Base-by-base conservation (phyloP, 2,329 filamentous ascomycete genomes). In the Bipolaris zeicola region DNA sequence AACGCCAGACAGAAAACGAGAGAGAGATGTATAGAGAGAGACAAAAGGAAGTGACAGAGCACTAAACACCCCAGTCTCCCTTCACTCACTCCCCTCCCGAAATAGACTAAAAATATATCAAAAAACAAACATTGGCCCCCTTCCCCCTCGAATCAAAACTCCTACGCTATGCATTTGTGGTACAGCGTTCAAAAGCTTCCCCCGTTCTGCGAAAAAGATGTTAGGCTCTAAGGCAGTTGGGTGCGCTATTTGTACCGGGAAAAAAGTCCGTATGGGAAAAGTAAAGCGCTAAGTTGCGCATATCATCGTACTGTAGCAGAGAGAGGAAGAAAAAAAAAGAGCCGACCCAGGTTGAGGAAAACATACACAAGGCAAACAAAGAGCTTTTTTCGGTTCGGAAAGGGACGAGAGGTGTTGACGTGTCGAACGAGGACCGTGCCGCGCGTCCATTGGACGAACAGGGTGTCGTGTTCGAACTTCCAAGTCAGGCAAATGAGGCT, bases 141-240 rank as follows among this genome's bases (percentile, higher is more conserved):
- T 10, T 18, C 13, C 18, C 18, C n/a, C 34, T 8, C 26, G 26
- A 28, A 28, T 28, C 26, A 41, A 59, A 70, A 73, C 70, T 66
- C 70, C 70, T 65, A 47, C 70, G 70, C 70, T 73, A 73, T 73
- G 68, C 69, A 67, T 56, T 60, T 60, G 58, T 63, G 65, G 57
- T 67, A 67, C 61, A 64, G 60, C 52, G 48, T 44, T 46, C 42
- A 31, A 52, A 45, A 48, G 34, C 24, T 5, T 5, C 14, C 24
- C 46, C 45, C 38, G 38, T 20, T 36, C 45, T 47, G 18, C 20
- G 26, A 31, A 44, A 18, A 28, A 18, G 8, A 33, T 11, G 11
- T 10, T 8, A 44, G 42, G 42, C 26, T 16, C 20, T 31, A 28
- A 28, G 26, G 26, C n/a, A 26, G 41, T 28, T 43, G 24, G 13